Evolutionary conservation across 352 stramenopile genomes (phyloP).

Genomic region (Phytophthora multivora): DNA sequence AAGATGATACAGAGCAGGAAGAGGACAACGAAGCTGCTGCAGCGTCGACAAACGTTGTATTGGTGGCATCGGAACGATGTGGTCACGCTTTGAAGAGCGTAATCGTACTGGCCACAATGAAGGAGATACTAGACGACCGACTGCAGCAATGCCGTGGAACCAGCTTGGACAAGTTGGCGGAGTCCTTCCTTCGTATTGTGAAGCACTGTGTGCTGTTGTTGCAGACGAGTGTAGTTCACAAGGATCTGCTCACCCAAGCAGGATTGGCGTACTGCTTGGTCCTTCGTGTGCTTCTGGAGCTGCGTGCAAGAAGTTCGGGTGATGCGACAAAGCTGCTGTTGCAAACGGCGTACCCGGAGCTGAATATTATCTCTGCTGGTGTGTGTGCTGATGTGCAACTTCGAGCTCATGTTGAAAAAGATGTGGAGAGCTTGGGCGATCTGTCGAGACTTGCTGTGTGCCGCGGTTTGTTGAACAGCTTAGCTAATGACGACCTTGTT

Average conservation of each 20-base stretch:
- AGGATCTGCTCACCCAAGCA: constrained; percentile 79
- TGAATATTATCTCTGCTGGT: constrained; percentile 22
- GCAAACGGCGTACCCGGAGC: constrained; percentile 43
- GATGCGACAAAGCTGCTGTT: constrained; percentile 39
- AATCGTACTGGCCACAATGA: constrained; percentile 69
- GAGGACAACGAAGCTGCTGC: constrained; percentile 18
- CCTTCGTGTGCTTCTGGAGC: constrained; percentile 58
- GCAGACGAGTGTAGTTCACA: constrained; percentile 74
- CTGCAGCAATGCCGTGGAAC: constrained; percentile 28
- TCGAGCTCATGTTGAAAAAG: constrained; percentile 39
- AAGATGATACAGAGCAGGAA: constrained; percentile 2
- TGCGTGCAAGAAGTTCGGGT: constrained; percentile 4
- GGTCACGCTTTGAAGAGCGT: constrained; percentile 70
- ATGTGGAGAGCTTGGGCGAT: constrained; percentile 48
- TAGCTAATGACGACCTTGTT: constrained; percentile 58
- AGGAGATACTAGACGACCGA: constrained; percentile 52
- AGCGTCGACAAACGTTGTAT: constrained; percentile 64
- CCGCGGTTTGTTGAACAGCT: constrained; percentile 71
- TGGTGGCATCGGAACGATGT: constrained; percentile 78
- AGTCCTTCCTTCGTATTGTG: constrained; percentile 51
- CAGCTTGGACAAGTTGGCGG: constrained; percentile 7
- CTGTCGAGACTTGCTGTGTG: constrained; percentile 69
- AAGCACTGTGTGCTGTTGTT: constrained; percentile 67
- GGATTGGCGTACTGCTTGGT: constrained; percentile 72
- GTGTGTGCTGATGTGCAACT: constrained; percentile 12